A percentile compares a stretch with the other conserved stretches of the same genome.
Conservation (phyloP, 2,329 filamentous ascomycete species). For the Fusarium haematococcum region DNA sequence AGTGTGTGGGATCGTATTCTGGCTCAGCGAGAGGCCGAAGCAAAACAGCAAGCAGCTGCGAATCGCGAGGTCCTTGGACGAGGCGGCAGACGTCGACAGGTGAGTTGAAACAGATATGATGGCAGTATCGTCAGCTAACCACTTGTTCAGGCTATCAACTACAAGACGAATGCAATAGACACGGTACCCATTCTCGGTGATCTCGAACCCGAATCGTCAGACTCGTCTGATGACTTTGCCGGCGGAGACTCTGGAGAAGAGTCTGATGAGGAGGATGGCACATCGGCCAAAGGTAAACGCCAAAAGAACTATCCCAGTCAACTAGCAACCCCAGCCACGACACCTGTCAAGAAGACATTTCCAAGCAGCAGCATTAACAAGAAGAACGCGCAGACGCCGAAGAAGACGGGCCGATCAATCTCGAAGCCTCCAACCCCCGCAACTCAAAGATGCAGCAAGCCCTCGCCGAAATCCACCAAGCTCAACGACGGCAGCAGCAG, state of each 20-base stretch:
- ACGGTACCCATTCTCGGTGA: slow-evolving; percentile 41
- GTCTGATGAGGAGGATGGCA: slow-evolving; percentile 36
- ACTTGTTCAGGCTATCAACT: slow-evolving; percentile 49
- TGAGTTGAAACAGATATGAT: slow-evolving; percentile 34
- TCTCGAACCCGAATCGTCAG: slow-evolving; percentile 44
- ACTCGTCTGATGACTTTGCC: slow-evolving; percentile 51
- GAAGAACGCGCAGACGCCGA: slow-evolving; percentile 47
- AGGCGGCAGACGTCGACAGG: slow-evolving; percentile 77
- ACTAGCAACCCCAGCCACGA: slow-evolving; percentile 39
- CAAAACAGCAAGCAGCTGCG: slow-evolving; percentile 75
- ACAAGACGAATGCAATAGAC: slow-evolving; percentile 45
- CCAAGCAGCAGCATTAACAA: slow-evolving; percentile 49
- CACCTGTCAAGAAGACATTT: slow-evolving; percentile 41
- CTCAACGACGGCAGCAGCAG: slow-evolving; percentile 7
- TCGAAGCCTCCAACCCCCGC: slow-evolving; percentile 27
- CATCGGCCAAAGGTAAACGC: slow-evolving; percentile 51
- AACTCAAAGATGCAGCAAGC: slow-evolving; percentile 33
- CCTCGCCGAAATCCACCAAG: slow-evolving; percentile 24
- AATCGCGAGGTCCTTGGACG: slow-evolving; percentile 84
- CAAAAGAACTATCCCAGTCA: slow-evolving; percentile 43
- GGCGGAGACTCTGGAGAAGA: slow-evolving; percentile 49
- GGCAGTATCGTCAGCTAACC: slow-evolving; percentile 26
- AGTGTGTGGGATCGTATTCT: slow-evolving; percentile 93
- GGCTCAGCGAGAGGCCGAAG: slow-evolving; percentile 82
- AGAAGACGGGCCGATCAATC: slow-evolving; percentile 32